Conservation (phyloP, 768 basidiomycete genomes). For the Termitomyces sp. region DNA sequence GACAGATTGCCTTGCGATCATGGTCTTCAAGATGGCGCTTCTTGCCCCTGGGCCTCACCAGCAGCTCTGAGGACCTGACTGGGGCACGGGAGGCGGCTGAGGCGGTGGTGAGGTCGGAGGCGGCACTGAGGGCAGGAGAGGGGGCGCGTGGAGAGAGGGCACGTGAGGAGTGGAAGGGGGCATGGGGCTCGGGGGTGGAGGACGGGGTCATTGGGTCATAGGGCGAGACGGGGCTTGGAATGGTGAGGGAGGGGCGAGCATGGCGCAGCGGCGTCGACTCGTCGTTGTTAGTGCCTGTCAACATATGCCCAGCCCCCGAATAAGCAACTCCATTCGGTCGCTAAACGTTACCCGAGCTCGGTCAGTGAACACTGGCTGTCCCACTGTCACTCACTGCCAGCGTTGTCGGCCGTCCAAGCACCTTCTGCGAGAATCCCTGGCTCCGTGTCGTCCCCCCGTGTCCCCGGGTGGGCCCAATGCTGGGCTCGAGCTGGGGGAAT, state of each 20-base stretch:
- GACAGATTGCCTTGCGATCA: slow-evolving; percentile 73
- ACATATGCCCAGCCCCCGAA: slow-evolving; percentile 33
- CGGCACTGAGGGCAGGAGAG: slow-evolving; percentile 60
- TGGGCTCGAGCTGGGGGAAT: slow-evolving; percentile 41
- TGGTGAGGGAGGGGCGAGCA: slow-evolving; percentile 28
- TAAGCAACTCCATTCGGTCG: slow-evolving; percentile 26
- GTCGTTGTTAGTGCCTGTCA: slow-evolving; percentile 31
- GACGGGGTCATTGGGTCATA: slow-evolving; percentile 42
- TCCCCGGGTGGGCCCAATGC: slow-evolving; percentile 48
- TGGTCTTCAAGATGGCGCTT: slow-evolving; percentile 73
- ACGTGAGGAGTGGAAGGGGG: slow-evolving; percentile 41
- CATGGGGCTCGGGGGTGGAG: slow-evolving; percentile 42
- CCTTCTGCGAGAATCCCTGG: slow-evolving; percentile 17
- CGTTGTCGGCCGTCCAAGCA: slow-evolving; percentile 6
- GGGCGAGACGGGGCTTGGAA: slow-evolving; percentile 24
- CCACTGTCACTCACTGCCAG: slow-evolving; percentile 14
- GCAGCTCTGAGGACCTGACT: neutral
- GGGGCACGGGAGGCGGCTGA: slow-evolving; percentile 42
- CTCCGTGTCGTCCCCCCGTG: slow-evolving; percentile 31
- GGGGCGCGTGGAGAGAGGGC: slow-evolving; percentile 43
- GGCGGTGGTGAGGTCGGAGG: slow-evolving; percentile 30
- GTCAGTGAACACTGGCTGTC: neutral
- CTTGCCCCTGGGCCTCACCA: slow-evolving; percentile 36
- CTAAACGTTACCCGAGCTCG: slow-evolving; percentile 7
- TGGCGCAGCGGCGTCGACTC: slow-evolving; percentile 23